A percentile compares a stretch with the other conserved stretches of the same genome.
phyloP scores from a whole-genome alignment of 2,329 filamentous ascomycete genomes.

The Pseudogymnoascus sp. region DNA sequence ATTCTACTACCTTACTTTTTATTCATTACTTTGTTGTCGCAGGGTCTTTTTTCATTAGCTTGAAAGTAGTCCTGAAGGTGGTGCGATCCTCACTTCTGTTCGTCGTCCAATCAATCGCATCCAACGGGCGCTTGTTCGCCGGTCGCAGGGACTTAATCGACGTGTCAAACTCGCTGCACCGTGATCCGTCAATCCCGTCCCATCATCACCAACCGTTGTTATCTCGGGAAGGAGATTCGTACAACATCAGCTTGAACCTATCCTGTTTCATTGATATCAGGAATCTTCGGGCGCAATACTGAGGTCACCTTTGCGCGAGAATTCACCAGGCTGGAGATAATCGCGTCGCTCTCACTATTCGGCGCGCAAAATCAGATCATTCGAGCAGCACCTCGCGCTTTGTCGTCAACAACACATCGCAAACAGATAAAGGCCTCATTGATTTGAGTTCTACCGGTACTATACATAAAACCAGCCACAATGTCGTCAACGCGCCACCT shows the following conservation, averaged over 20 bases:
- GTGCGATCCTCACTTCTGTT: not conserved
- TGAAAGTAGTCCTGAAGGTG: not conserved
- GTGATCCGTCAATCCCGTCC: constrained; percentile 2
- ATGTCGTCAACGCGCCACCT: constrained; percentile 7
- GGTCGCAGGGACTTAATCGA: constrained; percentile 3
- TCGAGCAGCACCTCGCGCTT: not conserved
- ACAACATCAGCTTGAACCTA: not conserved
- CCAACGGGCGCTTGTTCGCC: not conserved
- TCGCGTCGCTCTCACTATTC: not conserved
- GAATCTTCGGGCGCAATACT: not conserved
- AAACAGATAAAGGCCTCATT: not conserved
- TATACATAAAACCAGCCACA: not conserved
- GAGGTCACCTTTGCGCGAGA: not conserved
- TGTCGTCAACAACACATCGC: not conserved
- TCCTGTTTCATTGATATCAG: not conserved
- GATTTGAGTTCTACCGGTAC: not conserved
- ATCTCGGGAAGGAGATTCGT: not conserved
- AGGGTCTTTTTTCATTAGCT: constrained; percentile 1
- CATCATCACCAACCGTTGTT: not conserved
- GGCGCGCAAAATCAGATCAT: constrained; percentile 1
- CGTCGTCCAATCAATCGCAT: not conserved
- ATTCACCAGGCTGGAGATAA: not conserved
- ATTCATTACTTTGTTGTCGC: not conserved
- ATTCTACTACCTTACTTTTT: not conserved
- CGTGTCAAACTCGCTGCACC: not conserved